Conservation (phyloP, 2,329 filamentous ascomycete species). For the Diaporthe destruens region DNA sequence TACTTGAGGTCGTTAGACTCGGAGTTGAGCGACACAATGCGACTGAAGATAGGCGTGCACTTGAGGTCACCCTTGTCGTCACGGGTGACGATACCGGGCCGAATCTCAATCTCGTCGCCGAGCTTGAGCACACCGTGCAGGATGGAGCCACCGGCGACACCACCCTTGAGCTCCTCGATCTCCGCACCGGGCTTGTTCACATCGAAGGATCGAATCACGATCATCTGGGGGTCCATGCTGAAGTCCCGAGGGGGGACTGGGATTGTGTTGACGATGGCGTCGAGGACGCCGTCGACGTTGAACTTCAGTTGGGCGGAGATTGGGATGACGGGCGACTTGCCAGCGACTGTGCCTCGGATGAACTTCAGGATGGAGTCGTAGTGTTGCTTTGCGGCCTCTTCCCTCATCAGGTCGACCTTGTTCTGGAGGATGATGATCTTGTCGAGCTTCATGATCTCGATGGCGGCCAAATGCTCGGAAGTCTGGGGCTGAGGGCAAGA, state of each 20-base stretch:
- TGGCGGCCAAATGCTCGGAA: conserved; percentile 97
- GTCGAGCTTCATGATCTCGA: conserved; percentile 99
- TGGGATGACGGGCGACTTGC: conserved; percentile 94
- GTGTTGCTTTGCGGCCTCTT: conserved; percentile 93
- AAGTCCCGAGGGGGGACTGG: conserved; percentile 94
- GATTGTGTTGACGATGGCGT: conserved; percentile 94
- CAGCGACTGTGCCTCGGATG: conserved; percentile 96
- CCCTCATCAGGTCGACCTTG: conserved; percentile 98
- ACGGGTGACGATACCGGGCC: conserved; percentile 97
- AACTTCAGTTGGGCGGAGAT: conserved; percentile 98
- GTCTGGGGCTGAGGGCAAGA: conserved; percentile 98
- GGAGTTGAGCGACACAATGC: conserved; percentile 94
- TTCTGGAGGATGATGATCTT: conserved; percentile 99
- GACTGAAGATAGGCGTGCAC: conserved; percentile 96
- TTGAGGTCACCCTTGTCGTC: conserved; percentile 94
- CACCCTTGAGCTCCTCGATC: conserved; percentile 98
- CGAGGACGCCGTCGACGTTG: conserved; percentile 99
- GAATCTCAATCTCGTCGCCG: conserved; percentile 97
- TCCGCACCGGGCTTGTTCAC: conserved; percentile 99
- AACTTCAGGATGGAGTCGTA: conserved; percentile 99
- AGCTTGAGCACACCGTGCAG: conserved; percentile 97
- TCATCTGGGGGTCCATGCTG: conserved; percentile 94
- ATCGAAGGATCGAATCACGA: conserved; percentile 98
- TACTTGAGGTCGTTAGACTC: conserved; percentile 99
- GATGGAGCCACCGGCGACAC: conserved; percentile 97